Conservation (phyloP, 2,329 filamentous ascomycete genomes). For the Nigrospora oryzae region DNA sequence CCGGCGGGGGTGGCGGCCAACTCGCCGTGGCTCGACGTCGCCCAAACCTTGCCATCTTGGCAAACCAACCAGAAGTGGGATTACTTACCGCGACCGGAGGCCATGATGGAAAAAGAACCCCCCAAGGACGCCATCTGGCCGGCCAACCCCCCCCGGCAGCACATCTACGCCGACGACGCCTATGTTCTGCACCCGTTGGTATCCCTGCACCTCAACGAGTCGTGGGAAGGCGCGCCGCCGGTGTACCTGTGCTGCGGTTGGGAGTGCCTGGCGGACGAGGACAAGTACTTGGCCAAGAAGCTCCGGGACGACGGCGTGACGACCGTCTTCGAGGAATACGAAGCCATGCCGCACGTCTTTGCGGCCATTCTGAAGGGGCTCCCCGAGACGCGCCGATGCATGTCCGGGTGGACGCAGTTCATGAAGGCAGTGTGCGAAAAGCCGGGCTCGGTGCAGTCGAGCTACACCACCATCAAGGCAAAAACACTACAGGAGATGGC, state of each 20-base stretch:
- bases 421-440: slow-evolving; percentile 32
- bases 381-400: slow-evolving; percentile 39
- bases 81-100: slow-evolving; percentile 47
- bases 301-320: slow-evolving; percentile 47
- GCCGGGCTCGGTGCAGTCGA: slow-evolving; percentile 23
- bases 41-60: slow-evolving; percentile 52
- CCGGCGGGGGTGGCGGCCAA: slow-evolving; percentile 56
- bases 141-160: slow-evolving; percentile 39
- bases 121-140: slow-evolving; percentile 50
- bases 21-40: slow-evolving; percentile 67
- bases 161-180: slow-evolving; percentile 46
- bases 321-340: slow-evolving; percentile 63
- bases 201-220: slow-evolving; percentile 46
- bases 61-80: slow-evolving; percentile 46
- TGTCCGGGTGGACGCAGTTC: slow-evolving; percentile 48
- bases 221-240: slow-evolving; percentile 57
- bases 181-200: slow-evolving; percentile 59
- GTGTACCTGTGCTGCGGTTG: slow-evolving; percentile 61
- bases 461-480: slow-evolving; percentile 37
- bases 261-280: slow-evolving; percentile 65
- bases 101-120: slow-evolving; percentile 18
- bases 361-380: slow-evolving; percentile 43
- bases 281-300: slow-evolving; percentile 47
- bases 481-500: slow-evolving; percentile 40
- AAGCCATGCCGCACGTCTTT: slow-evolving; percentile 76